Base-by-base conservation (phyloP, 164 flowering plant genomes). In the Chimonanthus salicifolius region DNA sequence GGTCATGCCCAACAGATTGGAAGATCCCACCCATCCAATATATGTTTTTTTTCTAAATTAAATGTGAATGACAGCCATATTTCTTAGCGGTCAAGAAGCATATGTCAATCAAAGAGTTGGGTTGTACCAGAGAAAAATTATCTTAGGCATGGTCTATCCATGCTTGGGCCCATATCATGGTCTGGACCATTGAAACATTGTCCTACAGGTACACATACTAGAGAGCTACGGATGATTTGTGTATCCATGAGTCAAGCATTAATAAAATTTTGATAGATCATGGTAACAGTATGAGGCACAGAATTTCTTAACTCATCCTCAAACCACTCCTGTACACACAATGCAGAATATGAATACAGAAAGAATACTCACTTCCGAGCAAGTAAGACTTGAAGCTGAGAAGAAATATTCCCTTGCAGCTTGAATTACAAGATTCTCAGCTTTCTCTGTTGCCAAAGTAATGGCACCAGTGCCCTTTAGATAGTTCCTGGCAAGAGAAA, bases 401-500 rank as follows among this genome's bases (percentile, higher is more conserved):
- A 85, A 94, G 76, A 94, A 87, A 74, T 92, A 96, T 74, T 96
- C 98, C 81, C 94, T 87, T 47, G 97, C 97, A 73, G 99, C 91
- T 85, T 92, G 97, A 83, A 94, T 87, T 64, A 96, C 97, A 72
- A 96, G 90, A 78, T 81, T 88, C 82, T 94, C 98, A 54, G 94
- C 97, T 80, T 91, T 94, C 66, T 91, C 97, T 69, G 86, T 58
- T 73, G 90, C 82, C 88, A 96, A 84, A 75, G 82, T 49, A 78
- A 92, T 87, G 66, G 90, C 80, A 74, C 89, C 83, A 67, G 92
- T 85, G 68, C 98, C 98, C 78, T 86, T 94, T 66, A 96, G 80
- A 78, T 92, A 96, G 82, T 89, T 94, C 78, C 97, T 88, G 11
- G 97, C 99, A 71, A 96, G 93, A 77, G 97, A 86, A 84, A 96